Percentiles rank a stretch among this genome's conserved stretches.
Evolutionary conservation across 345 rosid species (phyloP).

Genomic region (Aegle marmelos): DNA sequence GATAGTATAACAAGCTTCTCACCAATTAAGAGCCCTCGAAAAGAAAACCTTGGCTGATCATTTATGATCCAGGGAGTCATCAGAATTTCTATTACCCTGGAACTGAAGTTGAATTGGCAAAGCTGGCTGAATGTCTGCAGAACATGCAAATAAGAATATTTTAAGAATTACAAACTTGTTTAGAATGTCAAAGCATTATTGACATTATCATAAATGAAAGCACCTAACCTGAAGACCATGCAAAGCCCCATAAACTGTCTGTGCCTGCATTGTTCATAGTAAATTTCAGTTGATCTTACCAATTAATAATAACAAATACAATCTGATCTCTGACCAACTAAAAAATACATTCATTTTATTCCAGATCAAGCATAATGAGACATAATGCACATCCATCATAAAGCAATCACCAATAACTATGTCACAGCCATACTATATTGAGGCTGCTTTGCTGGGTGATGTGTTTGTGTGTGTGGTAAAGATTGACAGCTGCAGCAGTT

Average conservation of each 20-base stretch:
- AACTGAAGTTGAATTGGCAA: constrained; percentile 47
- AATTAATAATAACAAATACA: not conserved
- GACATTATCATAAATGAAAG: constrained; percentile 6
- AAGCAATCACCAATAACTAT: not conserved
- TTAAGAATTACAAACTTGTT: constrained; percentile 5
- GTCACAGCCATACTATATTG: not conserved
- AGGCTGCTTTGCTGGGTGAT: not conserved
- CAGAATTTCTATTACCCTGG: constrained; percentile 39
- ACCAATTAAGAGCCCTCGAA: constrained; percentile 74
- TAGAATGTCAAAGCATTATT: not conserved
- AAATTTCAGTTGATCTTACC: constrained; percentile 6
- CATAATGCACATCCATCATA: not conserved
- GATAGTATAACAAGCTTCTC: constrained; percentile 10
- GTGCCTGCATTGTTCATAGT: constrained; percentile 43
- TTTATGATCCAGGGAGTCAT: constrained; percentile 61
- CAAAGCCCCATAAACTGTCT: constrained; percentile 67
- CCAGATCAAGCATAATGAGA: not conserved
- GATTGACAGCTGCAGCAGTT: not conserved
- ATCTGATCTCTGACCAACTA: not conserved
- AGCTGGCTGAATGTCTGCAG: constrained; percentile 77
- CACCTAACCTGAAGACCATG: constrained; percentile 68
- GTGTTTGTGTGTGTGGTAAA: not conserved
- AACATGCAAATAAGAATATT: constrained; percentile 8
- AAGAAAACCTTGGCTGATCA: constrained; percentile 69
- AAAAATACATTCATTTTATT: not conserved